phyloP scores from a whole-genome alignment of 2,329 filamentous ascomycete genomes.

The Cladophialophora chaetospira region DNA sequence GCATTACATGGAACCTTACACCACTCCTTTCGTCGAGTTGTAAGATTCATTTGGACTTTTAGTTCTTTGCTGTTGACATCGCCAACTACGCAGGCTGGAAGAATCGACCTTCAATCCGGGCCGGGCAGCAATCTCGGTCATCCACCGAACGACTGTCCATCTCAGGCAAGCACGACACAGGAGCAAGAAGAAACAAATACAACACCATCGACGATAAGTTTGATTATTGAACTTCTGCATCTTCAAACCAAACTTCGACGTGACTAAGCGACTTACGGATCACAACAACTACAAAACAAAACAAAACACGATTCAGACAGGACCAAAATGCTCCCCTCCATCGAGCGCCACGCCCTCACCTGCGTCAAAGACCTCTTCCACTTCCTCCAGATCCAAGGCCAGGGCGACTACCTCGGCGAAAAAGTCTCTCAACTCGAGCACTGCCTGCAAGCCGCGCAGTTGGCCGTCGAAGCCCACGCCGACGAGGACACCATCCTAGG shows the following conservation, averaged over 20 bases:
- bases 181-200: neutral
- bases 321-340: slow-evolving; percentile 18
- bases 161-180: neutral
- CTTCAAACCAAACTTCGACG: neutral
- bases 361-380: slow-evolving; percentile 34
- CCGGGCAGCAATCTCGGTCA: neutral
- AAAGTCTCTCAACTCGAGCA: slow-evolving; percentile 41
- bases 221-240: neutral
- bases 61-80: neutral
- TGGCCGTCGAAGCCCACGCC: slow-evolving; percentile 34
- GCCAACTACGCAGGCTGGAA: neutral
- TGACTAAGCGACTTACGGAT: too few relatives aligned
- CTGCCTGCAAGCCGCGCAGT: slow-evolving; percentile 39
- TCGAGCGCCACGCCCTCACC: slow-evolving; percentile 29
- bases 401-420: slow-evolving; percentile 41
- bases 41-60: neutral
- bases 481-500: slow-evolving; percentile 37
- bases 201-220: neutral
- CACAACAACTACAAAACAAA: neutral
- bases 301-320: neutral
- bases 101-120: slow-evolving; percentile 7
- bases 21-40: neutral
- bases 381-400: slow-evolving; percentile 37
- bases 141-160: neutral
- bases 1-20: neutral